These are phyloP conservation scores for Fusarium albidum DNA, from an alignment of 2,329 filamentous ascomycete genomes.

Conservation along the genomic window DNA sequence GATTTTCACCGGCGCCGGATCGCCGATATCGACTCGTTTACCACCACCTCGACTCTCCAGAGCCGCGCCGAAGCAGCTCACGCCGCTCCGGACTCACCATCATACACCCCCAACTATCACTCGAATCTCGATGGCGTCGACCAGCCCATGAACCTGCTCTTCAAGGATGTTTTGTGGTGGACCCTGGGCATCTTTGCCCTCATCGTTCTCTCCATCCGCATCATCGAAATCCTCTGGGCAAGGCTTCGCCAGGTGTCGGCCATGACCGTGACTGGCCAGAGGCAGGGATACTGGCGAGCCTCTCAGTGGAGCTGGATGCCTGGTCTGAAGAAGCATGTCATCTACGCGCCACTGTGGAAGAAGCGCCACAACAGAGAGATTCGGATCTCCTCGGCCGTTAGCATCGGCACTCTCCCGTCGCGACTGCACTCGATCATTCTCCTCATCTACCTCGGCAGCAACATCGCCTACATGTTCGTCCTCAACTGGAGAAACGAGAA, in stretches of 20 bases:
- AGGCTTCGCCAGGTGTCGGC: slow-evolving; percentile 67
- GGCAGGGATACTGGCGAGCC: slow-evolving; percentile 67
- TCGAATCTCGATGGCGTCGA: slow-evolving; percentile 68
- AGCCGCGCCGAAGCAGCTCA: slow-evolving; percentile 39
- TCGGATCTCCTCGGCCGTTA: slow-evolving; percentile 66
- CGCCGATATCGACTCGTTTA: slow-evolving; percentile 42
- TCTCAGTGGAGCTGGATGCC: slow-evolving; percentile 69
- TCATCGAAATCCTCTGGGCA: slow-evolving; percentile 62
- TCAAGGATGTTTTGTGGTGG: slow-evolving; percentile 68
- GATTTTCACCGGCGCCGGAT: slow-evolving; percentile 43
- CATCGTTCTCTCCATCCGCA: slow-evolving; percentile 60
- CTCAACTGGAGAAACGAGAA: slow-evolving; percentile 68
- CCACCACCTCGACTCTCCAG: slow-evolving; percentile 44
- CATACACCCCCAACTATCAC: slow-evolving; percentile 64
- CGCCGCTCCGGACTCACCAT: slow-evolving; percentile 47
- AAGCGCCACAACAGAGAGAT: slow-evolving; percentile 76
- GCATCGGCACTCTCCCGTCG: slow-evolving; percentile 70
- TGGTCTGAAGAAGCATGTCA: slow-evolving; percentile 66
- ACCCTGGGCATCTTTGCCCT: slow-evolving; percentile 65
- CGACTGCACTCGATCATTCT: slow-evolving; percentile 69
- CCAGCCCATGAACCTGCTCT: slow-evolving; percentile 64
- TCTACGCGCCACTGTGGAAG: slow-evolving; percentile 67
- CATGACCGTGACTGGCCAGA: slow-evolving; percentile 60
- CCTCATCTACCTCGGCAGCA: slow-evolving; percentile 65
- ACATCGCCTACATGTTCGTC: slow-evolving; percentile 68